A percentile compares a stretch with the other conserved stretches of the same genome.
These are phyloP conservation scores for Alternaria triticimaculans DNA, from an alignment of 2,329 filamentous ascomycete species.

Conservation along the genomic window DNA sequence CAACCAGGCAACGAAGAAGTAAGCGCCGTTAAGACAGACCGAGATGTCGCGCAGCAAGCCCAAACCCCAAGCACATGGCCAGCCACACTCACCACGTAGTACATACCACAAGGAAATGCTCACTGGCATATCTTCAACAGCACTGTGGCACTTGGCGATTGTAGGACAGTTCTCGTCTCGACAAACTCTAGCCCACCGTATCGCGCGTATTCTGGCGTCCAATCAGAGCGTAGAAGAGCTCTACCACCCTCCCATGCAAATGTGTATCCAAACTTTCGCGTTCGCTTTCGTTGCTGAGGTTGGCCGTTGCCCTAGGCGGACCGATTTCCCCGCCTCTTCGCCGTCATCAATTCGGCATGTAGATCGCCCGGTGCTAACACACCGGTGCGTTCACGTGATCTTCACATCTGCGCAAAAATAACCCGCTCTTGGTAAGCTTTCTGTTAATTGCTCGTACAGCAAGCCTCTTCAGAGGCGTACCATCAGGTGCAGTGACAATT, in stretches of 20 bases:
- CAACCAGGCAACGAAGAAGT: not conserved
- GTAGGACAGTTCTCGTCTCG: not conserved
- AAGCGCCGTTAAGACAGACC: not conserved
- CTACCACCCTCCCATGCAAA: not conserved
- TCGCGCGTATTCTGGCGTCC: not conserved
- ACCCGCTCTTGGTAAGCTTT: not conserved
- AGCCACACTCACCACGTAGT: not conserved
- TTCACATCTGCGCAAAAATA: not conserved
- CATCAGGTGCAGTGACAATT: not conserved
- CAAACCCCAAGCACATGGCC: not conserved
- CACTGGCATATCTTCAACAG: not conserved
- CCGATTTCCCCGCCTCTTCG: not conserved
- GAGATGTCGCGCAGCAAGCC: not conserved
- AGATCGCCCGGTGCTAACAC: not conserved
- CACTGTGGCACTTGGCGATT: not conserved
- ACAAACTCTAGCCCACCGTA: not conserved
- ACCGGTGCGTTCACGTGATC: not conserved
- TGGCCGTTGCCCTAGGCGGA: not conserved
- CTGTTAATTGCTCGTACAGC: not conserved
- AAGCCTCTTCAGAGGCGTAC: rapidly evolving
- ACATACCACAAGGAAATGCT: not conserved
- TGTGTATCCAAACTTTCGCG: not conserved
- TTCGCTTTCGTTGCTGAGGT: not conserved
- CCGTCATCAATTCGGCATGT: not conserved
- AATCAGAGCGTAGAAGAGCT: not conserved